Evolutionary conservation across 139 green algal genomes (phyloP).

Genomic region (Haematococcus lacustris): DNA sequence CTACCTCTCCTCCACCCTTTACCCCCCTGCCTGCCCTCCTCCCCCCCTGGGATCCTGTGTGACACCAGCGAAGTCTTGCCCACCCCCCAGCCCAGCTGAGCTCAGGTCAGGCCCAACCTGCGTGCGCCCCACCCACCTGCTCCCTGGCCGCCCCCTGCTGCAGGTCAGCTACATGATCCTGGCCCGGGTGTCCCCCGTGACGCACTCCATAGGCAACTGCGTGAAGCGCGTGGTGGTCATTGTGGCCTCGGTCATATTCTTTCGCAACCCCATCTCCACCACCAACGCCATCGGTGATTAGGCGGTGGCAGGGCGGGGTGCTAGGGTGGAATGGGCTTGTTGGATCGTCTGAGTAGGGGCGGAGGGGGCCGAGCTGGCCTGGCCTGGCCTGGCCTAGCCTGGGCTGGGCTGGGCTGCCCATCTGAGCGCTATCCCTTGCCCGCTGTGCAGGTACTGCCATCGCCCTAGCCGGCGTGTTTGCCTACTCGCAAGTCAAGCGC

Average conservation of each 20-base stretch:
- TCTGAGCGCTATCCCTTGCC: neutral
- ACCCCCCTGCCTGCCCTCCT: too few species aligned
- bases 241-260: constrained; percentile 83
- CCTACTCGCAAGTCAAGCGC: constrained; percentile 73
- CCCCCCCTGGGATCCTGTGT: neutral
- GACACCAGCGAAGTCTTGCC: neutral
- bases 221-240: constrained; percentile 97
- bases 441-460: constrained; percentile 62
- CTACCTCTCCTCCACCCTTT: neutral
- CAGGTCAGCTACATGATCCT: constrained; percentile 74
- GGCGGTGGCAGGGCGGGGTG: neutral
- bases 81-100: neutral
- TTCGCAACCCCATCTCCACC: constrained; percentile 77
- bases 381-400: too few species aligned
- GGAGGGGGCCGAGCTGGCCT: too few species aligned
- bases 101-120: neutral
- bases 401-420: too few species aligned
- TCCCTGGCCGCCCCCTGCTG: neutral
- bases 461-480: constrained; percentile 85
- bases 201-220: constrained; percentile 98
- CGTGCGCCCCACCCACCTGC: too few species aligned
- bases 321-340: neutral
- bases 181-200: constrained; percentile 85
- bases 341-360: too few species aligned
- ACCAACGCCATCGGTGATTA: constrained; percentile 51